These are phyloP conservation scores for Pseudogymnoascus pannorum DNA, from an alignment of 2,329 filamentous ascomycete genomes.

Conservation along the genomic window DNA sequence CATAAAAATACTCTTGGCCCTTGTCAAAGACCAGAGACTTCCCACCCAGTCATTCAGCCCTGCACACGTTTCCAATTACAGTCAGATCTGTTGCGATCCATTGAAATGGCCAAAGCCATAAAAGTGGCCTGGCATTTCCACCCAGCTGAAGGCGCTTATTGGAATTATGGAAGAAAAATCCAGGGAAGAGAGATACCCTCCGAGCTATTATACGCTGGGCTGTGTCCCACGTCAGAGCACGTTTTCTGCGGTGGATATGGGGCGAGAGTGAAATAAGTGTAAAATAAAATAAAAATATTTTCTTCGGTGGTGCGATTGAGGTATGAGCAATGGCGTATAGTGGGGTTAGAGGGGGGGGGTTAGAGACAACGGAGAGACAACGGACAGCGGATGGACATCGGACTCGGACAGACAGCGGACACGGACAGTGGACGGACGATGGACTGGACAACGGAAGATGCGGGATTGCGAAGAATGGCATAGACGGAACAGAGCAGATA, in stretches of 20 bases:
- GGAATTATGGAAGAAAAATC: neutral
- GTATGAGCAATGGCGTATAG: neutral
- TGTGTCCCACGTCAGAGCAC: neutral
- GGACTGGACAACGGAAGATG: too few species aligned
- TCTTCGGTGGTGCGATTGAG: neutral
- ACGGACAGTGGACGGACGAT: too few species aligned
- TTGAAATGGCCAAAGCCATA: too few species aligned
- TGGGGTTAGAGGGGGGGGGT: too few species aligned
- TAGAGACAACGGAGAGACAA: neutral
- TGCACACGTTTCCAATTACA: too few species aligned
- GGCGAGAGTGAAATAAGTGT: neutral
- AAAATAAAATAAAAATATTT: neutral
- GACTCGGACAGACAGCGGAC: too few species aligned
- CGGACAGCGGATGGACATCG: too few species aligned
- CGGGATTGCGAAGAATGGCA: neutral
- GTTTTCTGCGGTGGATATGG: neutral
- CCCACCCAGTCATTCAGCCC: neutral
- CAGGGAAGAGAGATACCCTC: neutral
- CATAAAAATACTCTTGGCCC: neutral
- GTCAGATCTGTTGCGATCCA: too few species aligned
- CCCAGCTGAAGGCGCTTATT: neutral
- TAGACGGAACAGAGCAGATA: too few species aligned
- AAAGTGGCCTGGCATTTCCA: too few species aligned
- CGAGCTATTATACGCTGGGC: neutral
- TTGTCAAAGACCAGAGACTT: neutral